Evolutionary conservation across 2,329 filamentous ascomycete genomes (phyloP).

Genomic region (Penicillium sp.): DNA sequence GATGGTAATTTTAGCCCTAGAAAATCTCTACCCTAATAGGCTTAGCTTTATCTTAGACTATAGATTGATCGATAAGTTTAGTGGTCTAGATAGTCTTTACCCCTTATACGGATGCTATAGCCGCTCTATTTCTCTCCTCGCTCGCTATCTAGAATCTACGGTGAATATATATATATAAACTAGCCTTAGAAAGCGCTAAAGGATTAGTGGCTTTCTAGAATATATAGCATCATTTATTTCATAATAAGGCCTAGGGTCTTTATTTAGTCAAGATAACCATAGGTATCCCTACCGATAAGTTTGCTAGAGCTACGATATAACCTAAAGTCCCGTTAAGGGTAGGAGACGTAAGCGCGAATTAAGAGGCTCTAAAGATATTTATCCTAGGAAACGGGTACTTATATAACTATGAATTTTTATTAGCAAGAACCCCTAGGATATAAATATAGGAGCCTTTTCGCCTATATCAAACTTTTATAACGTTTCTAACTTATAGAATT

Average conservation of each 20-base stretch:
- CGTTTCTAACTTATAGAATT: no score
- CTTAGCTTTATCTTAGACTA: slow-evolving; percentile 14
- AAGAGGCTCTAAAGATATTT: background rate
- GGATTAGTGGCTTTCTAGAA: slow-evolving; percentile 21
- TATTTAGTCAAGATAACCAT: slow-evolving; percentile 10
- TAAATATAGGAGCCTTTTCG: background rate
- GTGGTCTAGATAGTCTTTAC: slow-evolving; percentile 14
- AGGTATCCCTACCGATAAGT: background rate
- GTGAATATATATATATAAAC: slow-evolving; percentile 20
- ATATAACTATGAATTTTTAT: background rate
- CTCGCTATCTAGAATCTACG: slow-evolving; percentile 9
- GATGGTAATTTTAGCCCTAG: slow-evolving; percentile 12
- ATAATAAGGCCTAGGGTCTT: slow-evolving; percentile 5
- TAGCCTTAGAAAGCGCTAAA: slow-evolving; percentile 13
- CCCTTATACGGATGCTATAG: slow-evolving; percentile 14
- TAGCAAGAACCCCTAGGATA: background rate
- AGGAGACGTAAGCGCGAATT: slow-evolving; percentile 7
- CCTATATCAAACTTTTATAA: background rate
- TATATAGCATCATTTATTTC: slow-evolving; percentile 11
- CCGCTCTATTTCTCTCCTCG: slow-evolving; percentile 15
- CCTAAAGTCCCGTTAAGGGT: slow-evolving; percentile 4
- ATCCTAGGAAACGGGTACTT: background rate
- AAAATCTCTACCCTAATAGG: slow-evolving; percentile 17
- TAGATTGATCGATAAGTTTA: slow-evolving; percentile 12
- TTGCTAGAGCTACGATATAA: background rate